These are phyloP conservation scores for Orbilia quercus DNA, from an alignment of 2,329 filamentous ascomycete species.

Conservation along the genomic window DNA sequence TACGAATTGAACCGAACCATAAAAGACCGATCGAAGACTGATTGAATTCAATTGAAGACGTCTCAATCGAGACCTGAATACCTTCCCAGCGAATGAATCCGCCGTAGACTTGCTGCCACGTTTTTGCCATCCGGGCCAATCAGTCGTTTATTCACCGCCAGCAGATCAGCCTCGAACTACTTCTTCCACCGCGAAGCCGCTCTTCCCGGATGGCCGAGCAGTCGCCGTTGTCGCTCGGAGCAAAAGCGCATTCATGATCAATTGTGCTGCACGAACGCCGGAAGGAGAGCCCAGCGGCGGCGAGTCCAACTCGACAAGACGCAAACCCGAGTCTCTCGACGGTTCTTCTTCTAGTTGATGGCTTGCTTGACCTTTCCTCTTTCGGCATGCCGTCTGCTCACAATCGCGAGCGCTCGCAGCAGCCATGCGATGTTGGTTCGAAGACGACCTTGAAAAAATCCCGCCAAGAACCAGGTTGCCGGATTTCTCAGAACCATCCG, in stretches of 20 bases:
- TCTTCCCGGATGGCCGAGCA: not conserved
- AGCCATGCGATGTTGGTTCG: conserved; percentile 8
- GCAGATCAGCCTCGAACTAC: conserved; percentile 27
- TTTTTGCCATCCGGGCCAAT: conserved; percentile 21
- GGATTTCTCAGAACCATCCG: not conserved
- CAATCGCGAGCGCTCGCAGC: conserved; percentile 8
- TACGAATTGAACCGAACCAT: no score
- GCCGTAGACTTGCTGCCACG: conserved; percentile 9
- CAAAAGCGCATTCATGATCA: conserved; percentile 25
- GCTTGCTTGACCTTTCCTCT: conserved; percentile 3
- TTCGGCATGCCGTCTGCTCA: not conserved
- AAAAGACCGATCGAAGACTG: no score
- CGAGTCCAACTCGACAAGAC: no score
- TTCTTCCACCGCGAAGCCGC: conserved; percentile 20
- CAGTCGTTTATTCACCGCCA: not conserved
- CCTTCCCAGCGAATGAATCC: not conserved
- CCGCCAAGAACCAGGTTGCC: conserved; percentile 6
- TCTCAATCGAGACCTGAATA: not conserved
- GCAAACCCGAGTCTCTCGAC: no score
- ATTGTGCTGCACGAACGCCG: not conserved
- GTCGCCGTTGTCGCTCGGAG: conserved; percentile 26
- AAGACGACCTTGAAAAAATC: not conserved
- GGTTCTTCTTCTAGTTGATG: no score
- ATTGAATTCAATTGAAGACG: no score
- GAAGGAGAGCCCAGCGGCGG: not conserved